Base-by-base conservation (phyloP, 352 stramenopile genomes). In the Achlya hypogyna region DNA sequence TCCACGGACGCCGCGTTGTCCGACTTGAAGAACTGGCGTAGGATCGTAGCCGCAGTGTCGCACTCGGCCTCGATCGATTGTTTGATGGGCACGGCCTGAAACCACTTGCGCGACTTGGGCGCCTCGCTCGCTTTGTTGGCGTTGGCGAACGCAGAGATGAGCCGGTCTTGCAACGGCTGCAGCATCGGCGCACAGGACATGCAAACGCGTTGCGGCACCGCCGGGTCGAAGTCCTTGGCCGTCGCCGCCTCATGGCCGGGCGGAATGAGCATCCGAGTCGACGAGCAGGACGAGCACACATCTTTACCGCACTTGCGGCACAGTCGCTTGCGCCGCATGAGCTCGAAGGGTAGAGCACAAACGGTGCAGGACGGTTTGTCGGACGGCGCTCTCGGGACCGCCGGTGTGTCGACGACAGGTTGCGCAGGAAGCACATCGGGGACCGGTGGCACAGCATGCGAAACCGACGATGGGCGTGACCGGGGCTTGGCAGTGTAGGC, bases 121-220 rank as follows among this genome's bases (percentile, higher is more conserved):
- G 85, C 79, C 65, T 45, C 31, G 28, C 89, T 89, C 45, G 88
- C 83, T 64, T 93, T 91, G 74, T 93, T 79, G 71, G 77, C 89
- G 51, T 91, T 91, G 14, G 83, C 85, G 53, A 86, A 93, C 62
- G 88, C 75, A 0, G 80, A 62, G 62, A 85, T 88, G 35, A 91
- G 69, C 6, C 75, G 74, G 49, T 86, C 74, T 68, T 93, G 85
- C 51, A 89, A 86, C 32, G 70, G 79, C 71, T 92, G 80, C 35
- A 93, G 70, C 23, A 91, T 75, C 12, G 83, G 83, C 25, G 83
- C 82, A 32, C 85, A 93, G 59, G 91, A 86, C 16, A 83, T 92
- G 29, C 85, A 93, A 10, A 93, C 85, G 3, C 83, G 81, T 53
- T 92, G 85, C 5, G 85, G 85, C 28, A 87, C 74, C 4, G 81